phyloP scores from a whole-genome alignment of 2,329 filamentous ascomycete genomes.

The Ophioceras dolichostomum region DNA sequence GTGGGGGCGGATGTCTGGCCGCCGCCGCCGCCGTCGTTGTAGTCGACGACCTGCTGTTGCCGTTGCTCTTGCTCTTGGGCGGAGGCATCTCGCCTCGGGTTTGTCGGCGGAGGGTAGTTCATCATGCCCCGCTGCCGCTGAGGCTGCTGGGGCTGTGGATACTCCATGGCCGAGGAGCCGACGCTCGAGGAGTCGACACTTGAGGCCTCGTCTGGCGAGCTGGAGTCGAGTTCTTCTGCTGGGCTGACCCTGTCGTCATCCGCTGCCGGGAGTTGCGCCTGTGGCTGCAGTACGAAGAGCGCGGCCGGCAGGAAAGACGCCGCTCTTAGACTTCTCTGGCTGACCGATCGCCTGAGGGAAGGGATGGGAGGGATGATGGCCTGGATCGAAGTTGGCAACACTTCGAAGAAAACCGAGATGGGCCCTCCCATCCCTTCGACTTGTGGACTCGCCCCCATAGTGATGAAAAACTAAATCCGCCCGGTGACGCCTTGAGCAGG shows the following conservation, averaged over 20 bases:
- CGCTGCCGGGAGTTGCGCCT: background rate
- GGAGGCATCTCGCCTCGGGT: too few relatives aligned
- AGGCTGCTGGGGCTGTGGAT: too few relatives aligned
- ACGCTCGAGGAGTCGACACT: too few relatives aligned
- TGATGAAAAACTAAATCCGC: background rate
- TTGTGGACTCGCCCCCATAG: background rate
- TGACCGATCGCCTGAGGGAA: conserved; percentile 6
- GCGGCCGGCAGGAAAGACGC: conserved; percentile 3
- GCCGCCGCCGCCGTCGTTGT: background rate
- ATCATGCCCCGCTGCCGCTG: too few relatives aligned
- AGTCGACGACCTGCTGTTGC: conserved; percentile 1
- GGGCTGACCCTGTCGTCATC: background rate
- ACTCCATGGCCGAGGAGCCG: too few relatives aligned
- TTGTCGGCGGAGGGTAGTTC: too few relatives aligned
- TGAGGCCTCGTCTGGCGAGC: too few relatives aligned
- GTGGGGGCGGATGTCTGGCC: too few relatives aligned
- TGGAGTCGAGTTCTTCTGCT: too few relatives aligned
- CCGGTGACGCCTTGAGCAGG: background rate
- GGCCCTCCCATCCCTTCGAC: conserved; percentile 1
- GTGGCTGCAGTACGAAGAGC: conserved; percentile 2
- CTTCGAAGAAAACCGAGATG: conserved; percentile 3
- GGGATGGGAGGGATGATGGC: conserved; percentile 9
- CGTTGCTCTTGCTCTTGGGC: too few relatives aligned
- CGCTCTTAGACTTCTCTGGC: background rate
- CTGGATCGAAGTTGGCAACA: conserved; percentile 11